Evolutionary conservation across 305 asterid species (phyloP).

Genomic region (Coffea humblotiana): DNA sequence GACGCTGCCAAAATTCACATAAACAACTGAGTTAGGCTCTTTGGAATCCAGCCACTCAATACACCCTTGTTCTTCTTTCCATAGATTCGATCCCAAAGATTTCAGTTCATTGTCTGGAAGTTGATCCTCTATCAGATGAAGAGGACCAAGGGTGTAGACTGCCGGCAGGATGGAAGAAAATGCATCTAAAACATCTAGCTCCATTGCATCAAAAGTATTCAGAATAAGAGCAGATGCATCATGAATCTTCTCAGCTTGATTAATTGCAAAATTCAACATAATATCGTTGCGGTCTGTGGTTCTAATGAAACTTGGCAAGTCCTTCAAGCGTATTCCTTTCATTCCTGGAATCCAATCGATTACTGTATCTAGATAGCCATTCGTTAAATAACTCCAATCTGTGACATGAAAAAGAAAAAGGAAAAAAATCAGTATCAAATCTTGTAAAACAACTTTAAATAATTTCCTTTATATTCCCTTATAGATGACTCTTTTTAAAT

Average conservation of each 20-base stretch:
- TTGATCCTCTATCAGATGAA: conserved; percentile 21
- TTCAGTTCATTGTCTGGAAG: conserved; percentile 15
- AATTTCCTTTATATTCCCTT: too few relatives aligned
- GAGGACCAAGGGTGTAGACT: conserved; percentile 34
- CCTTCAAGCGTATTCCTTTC: conserved; percentile 32
- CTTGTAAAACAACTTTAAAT: background rate
- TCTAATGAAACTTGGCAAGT: conserved; percentile 23
- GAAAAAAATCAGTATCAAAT: background rate
- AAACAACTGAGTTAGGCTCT: conserved; percentile 32
- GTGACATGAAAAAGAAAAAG: background rate
- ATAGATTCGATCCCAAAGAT: conserved; percentile 27
- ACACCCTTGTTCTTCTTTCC: conserved; percentile 30
- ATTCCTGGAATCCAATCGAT: conserved; percentile 38
- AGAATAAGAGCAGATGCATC: conserved; percentile 30
- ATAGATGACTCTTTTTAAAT: too few relatives aligned
- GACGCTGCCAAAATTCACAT: conserved; percentile 37
- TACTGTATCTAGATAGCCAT: conserved; percentile 28
- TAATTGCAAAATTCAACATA: conserved; percentile 15
- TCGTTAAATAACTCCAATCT: conserved; percentile 28
- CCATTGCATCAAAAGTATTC: conserved; percentile 28
- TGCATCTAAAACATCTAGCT: conserved; percentile 11
- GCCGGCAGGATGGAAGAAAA: conserved; percentile 23
- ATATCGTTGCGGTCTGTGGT: conserved; percentile 28
- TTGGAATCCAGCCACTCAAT: conserved; percentile 27
- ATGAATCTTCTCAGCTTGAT: conserved; percentile 17